Base-by-base conservation (phyloP, 176 grass and related monocot genomes). In the Ensete ventricosum region DNA sequence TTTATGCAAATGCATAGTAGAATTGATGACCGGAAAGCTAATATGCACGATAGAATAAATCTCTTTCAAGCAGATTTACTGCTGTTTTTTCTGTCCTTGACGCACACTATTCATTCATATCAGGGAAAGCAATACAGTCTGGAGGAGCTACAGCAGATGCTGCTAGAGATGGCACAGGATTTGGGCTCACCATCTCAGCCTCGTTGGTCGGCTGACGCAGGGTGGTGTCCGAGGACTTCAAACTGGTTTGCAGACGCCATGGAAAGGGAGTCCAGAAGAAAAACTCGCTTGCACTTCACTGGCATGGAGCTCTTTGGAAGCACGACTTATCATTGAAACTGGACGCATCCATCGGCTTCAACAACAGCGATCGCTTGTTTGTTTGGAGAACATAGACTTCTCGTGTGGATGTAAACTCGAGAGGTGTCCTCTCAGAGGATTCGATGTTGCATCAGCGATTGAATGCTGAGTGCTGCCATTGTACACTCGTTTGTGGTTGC, bases 141-240 rank as follows among this genome's bases (percentile, higher is more conserved):
- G 9, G 79, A 58, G n/a, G 85, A 97, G 51, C 88, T 97, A 54
- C 85, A 81, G 9, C 76, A 76, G 69, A 93, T 93, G 93, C 78
- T 97, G 24, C 72, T 78, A 3, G 90, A 89, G 25, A 92, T 90
- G 83, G 77, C 85, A 16, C 82, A 85, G 75, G 84, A 83, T 60
- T 93, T 88, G 52, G 1, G 20, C n/a, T 12, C 80, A 9, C 64
- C 73, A 9, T 9, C 79, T 1, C 74, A 85, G 24, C 77, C 73
- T 43, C 34, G 48, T 23, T 25, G 60, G 60, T 63, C 19, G 11
- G 3, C 60, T 63, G 60, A 63, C 16, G 22, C 6, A 23, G 60
- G 19, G 7, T 13, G 9, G n/a, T 64, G 34, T 43, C 34, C 12
- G 20, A n/a, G 11, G n/a, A 64, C 11, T 11, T 64, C 62, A 21